A percentile compares a stretch with the other conserved stretches of the same genome.
These are phyloP conservation scores for Penstemon davidsonii DNA, from an alignment of 257 asterid genomes.

Conservation along the genomic window DNA sequence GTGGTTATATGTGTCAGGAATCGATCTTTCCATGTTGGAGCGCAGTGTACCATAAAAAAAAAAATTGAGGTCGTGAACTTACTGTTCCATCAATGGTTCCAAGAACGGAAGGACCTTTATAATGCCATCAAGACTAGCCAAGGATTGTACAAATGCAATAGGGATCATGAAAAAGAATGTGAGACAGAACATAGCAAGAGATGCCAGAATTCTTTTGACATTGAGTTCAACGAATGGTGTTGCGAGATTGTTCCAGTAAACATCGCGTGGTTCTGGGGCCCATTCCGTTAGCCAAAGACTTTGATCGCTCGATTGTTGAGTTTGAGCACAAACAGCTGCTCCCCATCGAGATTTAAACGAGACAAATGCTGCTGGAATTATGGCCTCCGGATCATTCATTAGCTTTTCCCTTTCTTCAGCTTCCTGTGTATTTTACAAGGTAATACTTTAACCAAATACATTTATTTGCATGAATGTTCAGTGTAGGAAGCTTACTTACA, in stretches of 20 bases:
- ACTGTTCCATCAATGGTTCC: slow-evolving; percentile 56
- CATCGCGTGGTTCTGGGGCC: slow-evolving; percentile 95
- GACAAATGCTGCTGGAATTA: slow-evolving; percentile 88
- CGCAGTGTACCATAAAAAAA: not conserved
- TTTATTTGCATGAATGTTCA: not conserved
- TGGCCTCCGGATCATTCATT: slow-evolving; percentile 59
- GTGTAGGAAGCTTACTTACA: slow-evolving; percentile 43
- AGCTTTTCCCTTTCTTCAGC: slow-evolving; percentile 66
- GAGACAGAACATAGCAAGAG: slow-evolving; percentile 64
- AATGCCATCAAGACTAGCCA: slow-evolving; percentile 82
- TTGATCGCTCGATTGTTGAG: slow-evolving; percentile 75
- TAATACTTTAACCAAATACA: not conserved
- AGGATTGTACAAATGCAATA: slow-evolving; percentile 77
- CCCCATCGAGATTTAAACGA: slow-evolving; percentile 90
- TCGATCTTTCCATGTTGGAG: not conserved
- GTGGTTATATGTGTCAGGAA: no score
- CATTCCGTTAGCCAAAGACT: slow-evolving; percentile 81
- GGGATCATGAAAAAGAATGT: slow-evolving; percentile 91
- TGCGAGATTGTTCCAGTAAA: slow-evolving; percentile 83
- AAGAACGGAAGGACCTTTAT: slow-evolving; percentile 67
- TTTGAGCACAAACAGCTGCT: slow-evolving; percentile 92
- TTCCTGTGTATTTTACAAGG: slow-evolving; percentile 48
- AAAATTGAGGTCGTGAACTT: slow-evolving; percentile 27
- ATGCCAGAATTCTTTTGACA: slow-evolving; percentile 50
- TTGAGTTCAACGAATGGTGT: slow-evolving; percentile 64